These are phyloP conservation scores for Wallacemonas sp. DNA, from an alignment of 208 protist genomes.

Conservation along the genomic window DNA sequence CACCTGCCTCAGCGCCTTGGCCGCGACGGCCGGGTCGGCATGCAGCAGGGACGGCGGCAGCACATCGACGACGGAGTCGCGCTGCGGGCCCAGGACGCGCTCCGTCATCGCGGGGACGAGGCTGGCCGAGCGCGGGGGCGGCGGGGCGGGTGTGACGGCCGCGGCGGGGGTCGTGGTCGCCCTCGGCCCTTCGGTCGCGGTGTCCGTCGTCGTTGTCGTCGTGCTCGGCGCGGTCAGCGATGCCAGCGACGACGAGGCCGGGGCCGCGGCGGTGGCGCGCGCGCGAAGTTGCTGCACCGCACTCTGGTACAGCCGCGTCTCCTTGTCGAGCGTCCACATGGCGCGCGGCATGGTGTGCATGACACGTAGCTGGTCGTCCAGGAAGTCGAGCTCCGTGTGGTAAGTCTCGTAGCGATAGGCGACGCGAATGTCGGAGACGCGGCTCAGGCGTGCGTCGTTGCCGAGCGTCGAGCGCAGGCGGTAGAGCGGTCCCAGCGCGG, in stretches of 20 bases:
- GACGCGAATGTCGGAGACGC: constrained; percentile 96
- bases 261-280: neutral
- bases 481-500: constrained; percentile 94
- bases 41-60: constrained; percentile 12
- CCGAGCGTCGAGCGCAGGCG: constrained; percentile 81
- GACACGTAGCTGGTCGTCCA: constrained; percentile 68
- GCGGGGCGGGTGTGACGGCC: neutral
- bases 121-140: neutral
- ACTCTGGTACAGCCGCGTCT: constrained; percentile 62
- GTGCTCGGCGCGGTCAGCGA: neutral
- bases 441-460: constrained; percentile 95
- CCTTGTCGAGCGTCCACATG: constrained; percentile 72
- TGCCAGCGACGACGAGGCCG: neutral
- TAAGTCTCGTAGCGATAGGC: constrained; percentile 95
- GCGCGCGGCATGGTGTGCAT: constrained; percentile 63
- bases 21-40: neutral
- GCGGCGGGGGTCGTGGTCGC: constrained; percentile 10
- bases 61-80: constrained; percentile 1
- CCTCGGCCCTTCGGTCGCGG: too few relatives aligned
- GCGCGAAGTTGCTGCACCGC: constrained; percentile 23
- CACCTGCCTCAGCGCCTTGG: constrained; percentile 4
- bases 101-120: neutral
- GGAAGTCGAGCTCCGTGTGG: constrained; percentile 87
- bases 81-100: neutral
- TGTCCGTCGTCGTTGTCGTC: too few relatives aligned